These are phyloP conservation scores for Zangia roseola DNA, from an alignment of 768 basidiomycete genomes.

Conservation along the genomic window DNA sequence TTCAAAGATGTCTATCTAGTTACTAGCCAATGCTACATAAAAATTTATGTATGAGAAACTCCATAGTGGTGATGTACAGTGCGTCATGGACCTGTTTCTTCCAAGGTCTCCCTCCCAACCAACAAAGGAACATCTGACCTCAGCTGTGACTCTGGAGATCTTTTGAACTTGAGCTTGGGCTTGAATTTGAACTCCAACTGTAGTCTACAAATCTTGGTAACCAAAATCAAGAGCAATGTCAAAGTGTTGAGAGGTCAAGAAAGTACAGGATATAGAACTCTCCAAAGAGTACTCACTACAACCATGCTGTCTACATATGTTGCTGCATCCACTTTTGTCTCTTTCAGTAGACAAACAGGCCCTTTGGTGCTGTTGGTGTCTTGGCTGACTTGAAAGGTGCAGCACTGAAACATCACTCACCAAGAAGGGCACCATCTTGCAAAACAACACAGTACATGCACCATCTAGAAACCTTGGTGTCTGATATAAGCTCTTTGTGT, in stretches of 20 bases:
- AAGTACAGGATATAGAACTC: constrained; percentile 36
- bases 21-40: no score
- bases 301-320: constrained; percentile 8
- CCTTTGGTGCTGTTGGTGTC: constrained; percentile 89
- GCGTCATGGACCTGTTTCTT: no score
- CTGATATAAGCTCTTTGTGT: background rate
- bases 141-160: background rate
- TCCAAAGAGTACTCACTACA: constrained; percentile 44
- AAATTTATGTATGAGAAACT: no score
- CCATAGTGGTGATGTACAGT: no score
- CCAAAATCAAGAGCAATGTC: constrained; percentile 52
- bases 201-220: constrained; percentile 29
- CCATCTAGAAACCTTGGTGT: background rate
- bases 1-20: no score
- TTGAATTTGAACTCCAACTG: background rate
- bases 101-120: no score
- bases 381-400: constrained; percentile 88
- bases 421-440: constrained; percentile 79
- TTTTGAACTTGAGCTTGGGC: no score
- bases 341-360: constrained; percentile 77
- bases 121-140: no score
- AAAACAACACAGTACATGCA: constrained; percentile 73
- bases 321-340: background rate
- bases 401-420: constrained; percentile 79
- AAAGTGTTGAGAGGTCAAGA: constrained; percentile 77